Base-by-base conservation (phyloP, 2,329 filamentous ascomycete species). In the Knufia fluminis region DNA sequence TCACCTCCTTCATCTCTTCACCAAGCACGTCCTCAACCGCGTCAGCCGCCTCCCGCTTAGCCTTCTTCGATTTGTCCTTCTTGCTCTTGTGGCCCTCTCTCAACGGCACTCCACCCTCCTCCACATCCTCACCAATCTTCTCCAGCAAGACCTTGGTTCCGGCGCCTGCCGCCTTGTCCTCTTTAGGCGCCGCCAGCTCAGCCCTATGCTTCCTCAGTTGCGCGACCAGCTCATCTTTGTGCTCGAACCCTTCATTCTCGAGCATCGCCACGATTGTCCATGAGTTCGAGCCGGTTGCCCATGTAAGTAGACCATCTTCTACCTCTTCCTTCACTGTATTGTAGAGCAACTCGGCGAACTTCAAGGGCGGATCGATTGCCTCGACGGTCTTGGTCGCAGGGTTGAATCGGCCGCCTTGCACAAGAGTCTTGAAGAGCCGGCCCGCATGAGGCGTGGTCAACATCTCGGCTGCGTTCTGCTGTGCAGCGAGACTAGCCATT, bases 331-430 rank as follows among this genome's bases (percentile, higher is more conserved):
- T 53, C 66, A 97, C 90, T 53, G 85, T 72, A 4, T 83, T 80
- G 64, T 91, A 97, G n/a, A 98, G 74, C 43, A 85, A 71, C 56
- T 85, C 77, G 52, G 86, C 81, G 64, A 98, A 98, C 44, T 82
- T 77, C 49, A 97, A 74, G 6, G 86, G 77, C 14, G 89, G 88
- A 43, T 89, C 80, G 1, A 85, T 76, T 60, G 85, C 77, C 39
- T 92, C 68, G 17, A 60, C 53, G 49, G 75, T 80, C 67, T 88
- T 88, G 1, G 79, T 75, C 38, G 75, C 75, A 53, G 80, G 79
- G 67, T 97, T 88, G 63, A 86, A 98, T 51, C 81, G 82, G 22
- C 94, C 92, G 36, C 92, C 92, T 48, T 88, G 83, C 20, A 96
- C 89, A 6, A 98, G 77, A 0, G 85, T 85, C 71, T 95, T 96